Percentiles rank a stretch among this genome's conserved stretches.
These are phyloP conservation scores for Dothistroma pini DNA, from an alignment of 2,329 filamentous ascomycete genomes.

Conservation along the genomic window DNA sequence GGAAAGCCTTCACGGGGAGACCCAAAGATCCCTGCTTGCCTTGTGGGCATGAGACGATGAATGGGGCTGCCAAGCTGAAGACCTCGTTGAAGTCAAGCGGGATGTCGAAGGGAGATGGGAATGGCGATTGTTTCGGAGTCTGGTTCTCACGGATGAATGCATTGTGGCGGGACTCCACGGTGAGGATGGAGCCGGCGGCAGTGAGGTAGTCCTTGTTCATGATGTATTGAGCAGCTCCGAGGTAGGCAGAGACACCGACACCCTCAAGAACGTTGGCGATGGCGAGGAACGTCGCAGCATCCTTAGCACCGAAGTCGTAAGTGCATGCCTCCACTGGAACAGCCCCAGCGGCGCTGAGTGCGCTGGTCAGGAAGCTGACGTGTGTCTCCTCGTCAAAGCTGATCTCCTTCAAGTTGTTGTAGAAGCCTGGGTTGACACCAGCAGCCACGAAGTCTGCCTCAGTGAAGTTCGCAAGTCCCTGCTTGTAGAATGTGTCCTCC, in stretches of 20 bases:
- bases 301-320: conserved; percentile 50
- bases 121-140: conserved; percentile 43
- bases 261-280: conserved; percentile 54
- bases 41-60: conserved; percentile 57
- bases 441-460: conserved; percentile 51
- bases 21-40: conserved; percentile 34
- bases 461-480: conserved; percentile 58
- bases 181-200: conserved; percentile 60
- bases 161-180: conserved; percentile 62
- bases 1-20: conserved; percentile 54
- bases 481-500: conserved; percentile 60
- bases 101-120: conserved; percentile 53
- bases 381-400: conserved; percentile 56
- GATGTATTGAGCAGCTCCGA: conserved; percentile 59
- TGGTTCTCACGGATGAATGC: conserved; percentile 49
- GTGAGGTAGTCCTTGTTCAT: conserved; percentile 57
- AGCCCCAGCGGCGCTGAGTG: conserved; percentile 45
- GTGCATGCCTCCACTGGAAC: conserved; percentile 52
- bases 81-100: conserved; percentile 58
- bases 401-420: conserved; percentile 56
- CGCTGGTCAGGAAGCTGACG: conserved; percentile 53
- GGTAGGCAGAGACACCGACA: conserved; percentile 58
- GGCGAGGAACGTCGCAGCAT: conserved; percentile 47
- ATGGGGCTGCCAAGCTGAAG: conserved; percentile 60
- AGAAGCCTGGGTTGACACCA: conserved; percentile 51